Evolutionary conservation across 345 rosid species (phyloP).

Genomic region (Rhodamnia rubescens): DNA sequence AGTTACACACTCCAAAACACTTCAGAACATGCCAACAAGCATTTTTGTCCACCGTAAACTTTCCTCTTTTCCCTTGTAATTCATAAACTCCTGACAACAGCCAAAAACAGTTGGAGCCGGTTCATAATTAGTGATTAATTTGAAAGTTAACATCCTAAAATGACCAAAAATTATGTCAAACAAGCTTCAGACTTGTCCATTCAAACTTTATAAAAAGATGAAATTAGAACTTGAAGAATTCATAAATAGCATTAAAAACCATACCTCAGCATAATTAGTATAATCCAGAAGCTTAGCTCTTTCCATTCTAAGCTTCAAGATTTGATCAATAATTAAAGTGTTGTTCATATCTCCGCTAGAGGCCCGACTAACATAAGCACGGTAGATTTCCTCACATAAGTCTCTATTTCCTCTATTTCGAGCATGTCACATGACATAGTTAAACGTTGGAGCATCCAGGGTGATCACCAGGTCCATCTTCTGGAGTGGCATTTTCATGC

Average conservation of each 20-base stretch:
- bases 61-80: background rate
- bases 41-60: background rate
- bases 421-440: conserved; percentile 78
- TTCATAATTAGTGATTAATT: background rate
- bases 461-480: conserved; percentile 79
- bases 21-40: background rate
- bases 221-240: background rate
- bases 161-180: background rate
- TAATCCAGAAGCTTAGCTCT: conserved; percentile 69
- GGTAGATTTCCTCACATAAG: conserved; percentile 76
- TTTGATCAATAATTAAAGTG: conserved; percentile 52
- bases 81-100: background rate
- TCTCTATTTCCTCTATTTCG: conserved; percentile 54
- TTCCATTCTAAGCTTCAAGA: conserved; percentile 64
- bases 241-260: background rate
- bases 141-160: background rate
- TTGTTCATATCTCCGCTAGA: conserved; percentile 69
- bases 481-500: conserved; percentile 66
- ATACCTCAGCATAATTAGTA: conserved; percentile 80
- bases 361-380: conserved; percentile 58
- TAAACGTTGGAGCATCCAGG: conserved; percentile 70
- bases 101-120: background rate
- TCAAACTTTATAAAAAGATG: background rate
- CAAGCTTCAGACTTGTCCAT: background rate
- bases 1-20: background rate